Conservation (phyloP, 176 grass and related monocot species). For the Zoysia pacifica region DNA sequence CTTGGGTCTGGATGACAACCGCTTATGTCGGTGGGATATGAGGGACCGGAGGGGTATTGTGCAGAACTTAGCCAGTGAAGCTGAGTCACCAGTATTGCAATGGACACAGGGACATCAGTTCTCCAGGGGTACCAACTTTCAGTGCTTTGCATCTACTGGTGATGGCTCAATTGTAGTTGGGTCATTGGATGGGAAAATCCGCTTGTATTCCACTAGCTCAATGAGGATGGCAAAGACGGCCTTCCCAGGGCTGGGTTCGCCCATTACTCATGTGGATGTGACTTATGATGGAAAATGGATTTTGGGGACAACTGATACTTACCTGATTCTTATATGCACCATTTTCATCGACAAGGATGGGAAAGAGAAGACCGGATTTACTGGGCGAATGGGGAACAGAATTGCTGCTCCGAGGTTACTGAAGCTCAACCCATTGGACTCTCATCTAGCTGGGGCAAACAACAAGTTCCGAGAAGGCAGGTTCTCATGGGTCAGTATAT, state of each 20-base stretch:
- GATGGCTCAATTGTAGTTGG: conserved; percentile 93
- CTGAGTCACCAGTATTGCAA: conserved; percentile 59
- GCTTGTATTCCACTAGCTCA: conserved; percentile 81
- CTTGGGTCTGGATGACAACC: conserved; percentile 76
- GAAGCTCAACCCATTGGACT: conserved; percentile 82
- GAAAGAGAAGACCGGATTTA: conserved; percentile 82
- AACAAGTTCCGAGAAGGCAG: conserved; percentile 76
- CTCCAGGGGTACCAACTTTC: conserved; percentile 76
- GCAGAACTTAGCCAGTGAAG: conserved; percentile 56
- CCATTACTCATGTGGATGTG: conserved; percentile 87
- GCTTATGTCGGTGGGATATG: conserved; percentile 87
- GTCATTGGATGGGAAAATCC: conserved; percentile 87
- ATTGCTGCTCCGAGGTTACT: conserved; percentile 91
- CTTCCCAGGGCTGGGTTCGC: conserved; percentile 85
- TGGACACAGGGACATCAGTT: conserved; percentile 96
- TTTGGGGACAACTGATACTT: conserved; percentile 73
- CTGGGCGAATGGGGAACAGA: conserved; percentile 74
- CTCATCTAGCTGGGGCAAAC: conserved; percentile 64
- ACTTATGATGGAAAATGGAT: conserved; percentile 91
- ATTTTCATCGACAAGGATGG: conserved; percentile 90
- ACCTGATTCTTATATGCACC: conserved; percentile 76
- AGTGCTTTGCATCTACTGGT: conserved; percentile 79
- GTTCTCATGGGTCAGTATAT: conserved; percentile 79
- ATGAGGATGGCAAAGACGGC: conserved; percentile 97
- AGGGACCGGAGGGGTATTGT: conserved; percentile 70